Base-by-base conservation (phyloP, 2,329 filamentous ascomycete genomes). In the Colletotrichum theobromicola region DNA sequence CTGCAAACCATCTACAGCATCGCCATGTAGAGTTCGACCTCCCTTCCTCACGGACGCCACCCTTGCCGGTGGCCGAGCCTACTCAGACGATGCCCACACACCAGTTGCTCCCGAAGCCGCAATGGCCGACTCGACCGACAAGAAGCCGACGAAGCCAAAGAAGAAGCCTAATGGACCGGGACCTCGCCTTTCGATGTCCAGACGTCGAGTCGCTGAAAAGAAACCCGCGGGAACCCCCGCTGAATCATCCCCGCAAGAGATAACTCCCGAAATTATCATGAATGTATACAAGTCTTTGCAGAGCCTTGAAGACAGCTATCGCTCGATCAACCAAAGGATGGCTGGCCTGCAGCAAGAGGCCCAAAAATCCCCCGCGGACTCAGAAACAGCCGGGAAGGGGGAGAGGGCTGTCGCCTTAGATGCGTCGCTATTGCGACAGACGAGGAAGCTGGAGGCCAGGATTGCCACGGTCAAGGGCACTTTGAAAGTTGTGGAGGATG, bases 401-500 rank as follows among this genome's bases (percentile, higher is more conserved):
- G 42, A 50, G 42, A 50, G 24, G 42, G n/a, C 42, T 50, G 7
- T 28, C 12, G 26, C 15, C 53, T 37, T 4, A 21, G 24, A 50
- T 16, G 35, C 42, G n/a, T 21, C 21, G 15, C 46, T 67, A 67
- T 68, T 64, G 50, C 34, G 35, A n/a, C 34, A 75, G 35, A 60
- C 35, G 8, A 28, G 18, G 2, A 72, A 62, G 65, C 46, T 77
- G 4, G n/a, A n/a, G 5, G 37, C 34, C 16, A 72, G 24, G 68
- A 76, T 83, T 61, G 77, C 82, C 30, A 79, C 82, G 3, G 77
- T 87, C 12, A 75, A 82, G 53, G 84, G 83, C 18, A 84, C 85
- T 16, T 77, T 87, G 65, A 75, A 78, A 16, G 80, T 84, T 5
- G 76, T 87, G 65, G 83, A 84, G 75, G 82, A 80, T 50, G 85